Base-by-base conservation (phyloP, 345 rosid species). In the Aquilaria malaccensis region DNA sequence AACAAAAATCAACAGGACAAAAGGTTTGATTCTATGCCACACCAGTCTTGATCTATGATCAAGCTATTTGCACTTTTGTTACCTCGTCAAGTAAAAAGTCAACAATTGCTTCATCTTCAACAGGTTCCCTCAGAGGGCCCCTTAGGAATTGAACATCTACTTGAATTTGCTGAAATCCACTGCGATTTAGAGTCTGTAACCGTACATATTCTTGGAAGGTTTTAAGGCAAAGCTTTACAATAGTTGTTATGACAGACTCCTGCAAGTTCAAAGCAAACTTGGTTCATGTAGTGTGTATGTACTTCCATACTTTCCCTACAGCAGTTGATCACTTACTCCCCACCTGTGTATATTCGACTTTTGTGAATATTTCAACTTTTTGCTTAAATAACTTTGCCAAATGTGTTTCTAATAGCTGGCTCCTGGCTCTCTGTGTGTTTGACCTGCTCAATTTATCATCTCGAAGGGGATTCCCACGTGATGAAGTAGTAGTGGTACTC, bases 161-260 rank as follows among this genome's bases (percentile, higher is more conserved):
- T 76, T 90, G 99, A 74, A 91, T 94, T 74, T 94, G 99, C 77
- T 94, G 99, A 76, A 94, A 91, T 62, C 99, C 99, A 64, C 97
- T 88, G 52, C 97, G 75, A 70, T 91, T 91, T 71, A 91, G 85
- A 46, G 99, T 91, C 72, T 88, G 93, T 45, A 94, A 89, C 43
- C 99, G 78, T 15, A 86, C 97, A 77, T 81, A 88, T 80, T 95
- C 97, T 86, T 80, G 96, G 67, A 91, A 74, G 76, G 97, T 95
- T 78, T 88, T 95, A 32, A 95, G 87, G 66, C 95, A 82, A 48
- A 88, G 80, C 76, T 94, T 94, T 65, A 88, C 82, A 33, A 74
- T 75, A 45, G 91, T 81, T 3, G 89, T 83, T 6, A 85, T 65
- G 64, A 91, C 91, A 0, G 97, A 95, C 68, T 91, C 97, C 99